Evolutionary conservation across 768 basidiomycete species (phyloP).

Genomic region (Chalciporus chontae): DNA sequence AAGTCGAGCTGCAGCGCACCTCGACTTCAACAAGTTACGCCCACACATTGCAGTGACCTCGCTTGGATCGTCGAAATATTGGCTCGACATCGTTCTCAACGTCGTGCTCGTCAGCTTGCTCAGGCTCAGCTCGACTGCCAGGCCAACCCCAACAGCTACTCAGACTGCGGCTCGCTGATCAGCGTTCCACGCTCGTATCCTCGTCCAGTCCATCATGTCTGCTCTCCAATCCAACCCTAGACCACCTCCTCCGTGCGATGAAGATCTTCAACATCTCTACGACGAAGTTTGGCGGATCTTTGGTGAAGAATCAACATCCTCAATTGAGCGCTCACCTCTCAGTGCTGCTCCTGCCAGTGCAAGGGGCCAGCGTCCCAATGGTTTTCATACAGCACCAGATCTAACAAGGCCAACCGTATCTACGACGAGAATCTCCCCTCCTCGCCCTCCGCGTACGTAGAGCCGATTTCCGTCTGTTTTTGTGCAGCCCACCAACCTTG

Average conservation of each 20-base stretch:
- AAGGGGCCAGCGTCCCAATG: conserved; percentile 19
- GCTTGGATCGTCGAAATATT: neutral
- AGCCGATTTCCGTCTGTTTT: neutral
- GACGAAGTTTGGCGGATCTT: conserved; percentile 73
- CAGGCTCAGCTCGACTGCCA: neutral
- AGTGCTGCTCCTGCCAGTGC: conserved; percentile 13
- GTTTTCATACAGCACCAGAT: conserved; percentile 22
- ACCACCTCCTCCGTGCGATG: conserved; percentile 51
- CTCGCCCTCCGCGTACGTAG: conserved; percentile 24
- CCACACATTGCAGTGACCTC: no score
- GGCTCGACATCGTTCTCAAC: neutral
- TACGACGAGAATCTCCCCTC: conserved; percentile 13
- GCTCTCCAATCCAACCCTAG: conserved; percentile 32
- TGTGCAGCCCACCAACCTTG: neutral
- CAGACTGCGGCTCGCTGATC: conserved; percentile 5
- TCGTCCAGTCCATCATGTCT: conserved; percentile 31
- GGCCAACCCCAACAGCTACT: neutral
- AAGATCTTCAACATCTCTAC: conserved; percentile 71
- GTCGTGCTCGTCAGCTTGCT: neutral
- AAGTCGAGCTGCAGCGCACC: no score
- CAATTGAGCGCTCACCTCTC: conserved; percentile 26
- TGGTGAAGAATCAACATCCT: conserved; percentile 41
- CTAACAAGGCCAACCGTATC: conserved; percentile 7
- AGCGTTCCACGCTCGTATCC: neutral
- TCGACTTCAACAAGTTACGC: no score